A percentile compares a stretch with the other conserved stretches of the same genome.
These are phyloP conservation scores for Tulasnella sp. DNA, from an alignment of 768 basidiomycete species.

Conservation along the genomic window DNA sequence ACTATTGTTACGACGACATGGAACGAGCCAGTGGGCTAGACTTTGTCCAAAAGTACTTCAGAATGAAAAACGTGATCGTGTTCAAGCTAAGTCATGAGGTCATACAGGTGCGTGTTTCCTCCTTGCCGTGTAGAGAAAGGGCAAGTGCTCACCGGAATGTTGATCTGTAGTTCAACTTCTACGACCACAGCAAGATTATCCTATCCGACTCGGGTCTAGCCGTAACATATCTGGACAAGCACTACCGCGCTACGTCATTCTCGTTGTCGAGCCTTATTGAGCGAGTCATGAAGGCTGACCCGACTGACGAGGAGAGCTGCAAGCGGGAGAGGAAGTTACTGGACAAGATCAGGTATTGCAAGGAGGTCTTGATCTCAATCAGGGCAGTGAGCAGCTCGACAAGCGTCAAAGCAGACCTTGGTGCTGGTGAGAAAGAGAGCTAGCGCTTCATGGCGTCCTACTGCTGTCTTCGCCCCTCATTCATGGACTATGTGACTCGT, in stretches of 20 bases:
- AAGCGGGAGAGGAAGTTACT: conserved; percentile 55
- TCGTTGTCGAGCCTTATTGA: conserved; percentile 61
- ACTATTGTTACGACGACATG: conserved; percentile 66
- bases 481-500: no score
- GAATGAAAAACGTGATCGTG: conserved; percentile 95
- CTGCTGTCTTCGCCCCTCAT: no score
- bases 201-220: conserved; percentile 67
- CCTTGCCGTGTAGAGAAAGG: background rate
- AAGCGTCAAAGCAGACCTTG: background rate
- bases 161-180: conserved; percentile 81
- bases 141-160: conserved; percentile 4
- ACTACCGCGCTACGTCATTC: conserved; percentile 65
- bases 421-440: no score
- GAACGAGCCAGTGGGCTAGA: conserved; percentile 74
- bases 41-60: conserved; percentile 88
- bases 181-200: conserved; percentile 92
- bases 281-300: conserved; percentile 31
- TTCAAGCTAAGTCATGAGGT: conserved; percentile 95
- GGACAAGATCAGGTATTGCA: conserved; percentile 77
- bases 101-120: conserved; percentile 59
- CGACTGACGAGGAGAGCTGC: conserved; percentile 40
- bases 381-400: conserved; percentile 9
- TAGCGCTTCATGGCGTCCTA: no score
- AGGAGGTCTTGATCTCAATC: conserved; percentile 43
- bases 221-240: conserved; percentile 86